Evolutionary conservation across 805 yeast species (phyloP), one percentile per base, ranked within the genome.

Genomic region (Monosporozyma unispora): DNA sequence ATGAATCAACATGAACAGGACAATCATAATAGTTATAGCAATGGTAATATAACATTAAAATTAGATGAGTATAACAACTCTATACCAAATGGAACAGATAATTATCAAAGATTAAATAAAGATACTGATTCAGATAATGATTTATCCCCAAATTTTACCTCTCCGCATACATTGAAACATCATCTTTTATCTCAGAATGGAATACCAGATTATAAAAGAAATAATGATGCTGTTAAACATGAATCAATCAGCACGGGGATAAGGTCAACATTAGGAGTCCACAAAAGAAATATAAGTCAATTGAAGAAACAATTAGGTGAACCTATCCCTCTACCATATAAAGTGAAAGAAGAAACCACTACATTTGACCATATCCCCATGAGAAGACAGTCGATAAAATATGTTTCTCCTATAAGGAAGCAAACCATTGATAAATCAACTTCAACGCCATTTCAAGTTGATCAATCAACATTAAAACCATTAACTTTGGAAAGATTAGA

Each of bases 251-350:
- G 6, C 16, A 31, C 16, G 2, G 45, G 31, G 18, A 22, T 23
- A 25, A 22, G 45, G n/a, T n/a, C 19, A 21, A 14, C 14, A 14
- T 18, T 19, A 2, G 42, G 21, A 4, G 7, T 40, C 2, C 21
- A 39, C 9, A 39, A 21, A 21, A 10, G 42, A 14, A 39, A 39
- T 11, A 39, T 39, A 21, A 39, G 42, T 21, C 28, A 21, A 21
- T 47, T 46, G 35, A 54, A 57, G 31, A 52, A 51, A 19, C 44
- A 48, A 12, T 55, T 71, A 11, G 74, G 74, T 1, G 67, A 66
- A 12, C 75, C 75, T 2, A 44, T 70, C 19, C 75, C 75, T 1
- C 53, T 71, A 35, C 72, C 71, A 1, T 71, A 71, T 48, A 42
- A 62, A 16, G 50, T 55, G 2, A 33, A 49, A 6, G 38, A 46